Evolutionary conservation across 164 flowering plant genomes (phyloP), one percentile per base, ranked within the genome.

Genomic region (Malania oleifera): DNA sequence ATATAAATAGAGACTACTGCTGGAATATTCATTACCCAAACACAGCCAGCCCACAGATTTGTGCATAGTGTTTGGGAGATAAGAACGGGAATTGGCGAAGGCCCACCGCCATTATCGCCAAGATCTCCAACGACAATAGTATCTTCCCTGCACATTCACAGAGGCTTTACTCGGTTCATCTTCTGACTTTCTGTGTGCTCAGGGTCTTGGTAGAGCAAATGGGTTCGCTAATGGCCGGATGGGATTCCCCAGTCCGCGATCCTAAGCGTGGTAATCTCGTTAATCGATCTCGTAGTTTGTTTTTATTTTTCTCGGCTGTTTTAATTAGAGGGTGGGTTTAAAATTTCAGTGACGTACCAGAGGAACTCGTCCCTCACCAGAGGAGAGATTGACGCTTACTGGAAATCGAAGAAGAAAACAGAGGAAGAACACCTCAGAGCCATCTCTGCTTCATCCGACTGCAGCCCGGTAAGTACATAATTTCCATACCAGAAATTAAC

Each of bases 221-320:
- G 96, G 96, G 96, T 70, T 88, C 96, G 72, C 66, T 88, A 57
- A 71, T 88, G 85, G 78, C 80, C 28, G 97, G 95, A 44, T 89
- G 97, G 97, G 80, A 83, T 56, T 80, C 90, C 0, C 83, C 67
- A 19, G 63, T 64, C 13, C 22, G 31, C 11, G 83, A 86, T 73
- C 72, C 84, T 24, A 72, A 82, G 60, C 14, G 60, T 61, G 80
- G 96, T 84, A 72, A n/a, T 57, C 22, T 53, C 43, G n/a, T 18
- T 35, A 15, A 12, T 17, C 37, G 29, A 44, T 43, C 35, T n/a
- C 17, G 7, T 44, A 0, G 13, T 64, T 39, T 28, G n/a, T 2
- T 14, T 61, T 39, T 5, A 37, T 15, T 7, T 18, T 2, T 23
- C 24, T 20, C 7, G 18, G 0, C 25, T 56, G 19, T 13, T 41